A percentile compares a stretch with the other conserved stretches of the same genome.
phyloP scores from a whole-genome alignment of 805 yeast species.

The Kodamaea fukazawae region DNA sequence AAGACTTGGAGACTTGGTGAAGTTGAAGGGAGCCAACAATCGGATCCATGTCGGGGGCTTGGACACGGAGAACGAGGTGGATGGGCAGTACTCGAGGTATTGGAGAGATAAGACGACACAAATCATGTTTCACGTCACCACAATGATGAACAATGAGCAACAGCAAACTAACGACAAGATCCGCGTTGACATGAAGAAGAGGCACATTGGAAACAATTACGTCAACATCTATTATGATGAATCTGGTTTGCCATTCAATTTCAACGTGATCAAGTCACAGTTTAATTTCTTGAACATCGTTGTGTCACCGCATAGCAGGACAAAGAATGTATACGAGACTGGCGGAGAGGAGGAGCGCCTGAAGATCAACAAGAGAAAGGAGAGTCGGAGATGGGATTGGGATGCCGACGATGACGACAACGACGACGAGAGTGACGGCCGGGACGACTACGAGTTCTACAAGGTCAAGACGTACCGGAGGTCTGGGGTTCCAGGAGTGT shows the following conservation, averaged over 20 bases:
- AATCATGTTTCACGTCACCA: constrained; percentile 72
- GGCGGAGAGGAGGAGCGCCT: background rate
- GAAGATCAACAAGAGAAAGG: background rate
- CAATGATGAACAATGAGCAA: constrained; percentile 66
- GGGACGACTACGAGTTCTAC: constrained; percentile 34
- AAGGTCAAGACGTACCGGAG: constrained; percentile 64
- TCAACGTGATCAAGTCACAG: constrained; percentile 70
- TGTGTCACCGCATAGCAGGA: constrained; percentile 55
- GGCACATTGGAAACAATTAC: constrained; percentile 84
- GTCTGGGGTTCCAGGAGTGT: constrained; percentile 70
- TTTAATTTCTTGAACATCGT: constrained; percentile 82
- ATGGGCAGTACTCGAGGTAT: constrained; percentile 72
- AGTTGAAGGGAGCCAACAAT: constrained; percentile 49
- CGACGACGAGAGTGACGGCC: constrained; percentile 3
- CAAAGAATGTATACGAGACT: constrained; percentile 6
- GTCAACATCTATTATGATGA: constrained; percentile 83
- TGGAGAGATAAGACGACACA: constrained; percentile 74
- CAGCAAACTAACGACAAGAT: constrained; percentile 12
- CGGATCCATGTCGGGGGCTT: constrained; percentile 70
- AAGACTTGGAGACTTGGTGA: constrained; percentile 58
- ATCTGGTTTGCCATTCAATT: constrained; percentile 60
- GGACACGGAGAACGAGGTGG: constrained; percentile 64
- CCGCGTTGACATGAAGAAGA: constrained; percentile 56
- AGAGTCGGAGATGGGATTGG: constrained; percentile 5
- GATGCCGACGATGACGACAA: constrained; percentile 4